These are phyloP conservation scores for Aspergillaceae sp. DNA, from an alignment of 2,329 filamentous ascomycete genomes.

Conservation along the genomic window DNA sequence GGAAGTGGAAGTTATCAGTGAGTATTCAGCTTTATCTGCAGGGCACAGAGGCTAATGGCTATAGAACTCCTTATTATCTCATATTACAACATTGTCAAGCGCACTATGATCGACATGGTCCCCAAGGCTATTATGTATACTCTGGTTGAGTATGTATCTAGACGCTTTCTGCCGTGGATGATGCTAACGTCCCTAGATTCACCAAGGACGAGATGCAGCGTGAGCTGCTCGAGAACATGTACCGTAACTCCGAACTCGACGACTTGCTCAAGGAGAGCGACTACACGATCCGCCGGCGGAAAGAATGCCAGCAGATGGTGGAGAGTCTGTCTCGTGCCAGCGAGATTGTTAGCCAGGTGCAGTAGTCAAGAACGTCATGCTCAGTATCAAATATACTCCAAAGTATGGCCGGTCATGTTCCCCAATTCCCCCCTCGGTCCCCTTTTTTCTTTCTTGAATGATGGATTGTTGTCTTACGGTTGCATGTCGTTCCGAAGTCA, in stretches of 20 bases:
- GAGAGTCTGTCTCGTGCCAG: slow-evolving; percentile 81
- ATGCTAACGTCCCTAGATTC: slow-evolving; percentile 47
- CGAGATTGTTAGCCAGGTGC: slow-evolving; percentile 84
- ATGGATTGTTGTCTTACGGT: neutral
- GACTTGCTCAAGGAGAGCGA: slow-evolving; percentile 96
- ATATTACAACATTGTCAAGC: slow-evolving; percentile 96
- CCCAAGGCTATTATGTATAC: slow-evolving; percentile 98
- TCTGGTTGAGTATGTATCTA: slow-evolving; percentile 71
- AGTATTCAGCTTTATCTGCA: slow-evolving; percentile 29
- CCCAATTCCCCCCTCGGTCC: neutral
- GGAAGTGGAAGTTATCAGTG: slow-evolving; percentile 97
- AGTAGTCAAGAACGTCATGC: slow-evolving; percentile 30
- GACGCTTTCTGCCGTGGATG: too few relatives aligned
- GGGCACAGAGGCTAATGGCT: slow-evolving; percentile 8
- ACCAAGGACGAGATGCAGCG: slow-evolving; percentile 98
- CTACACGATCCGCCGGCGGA: slow-evolving; percentile 86
- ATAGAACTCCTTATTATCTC: slow-evolving; percentile 87
- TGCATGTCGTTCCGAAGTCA: neutral
- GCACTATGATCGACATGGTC: slow-evolving; percentile 99
- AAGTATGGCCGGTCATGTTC: too few relatives aligned
- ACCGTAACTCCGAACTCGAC: slow-evolving; percentile 80
- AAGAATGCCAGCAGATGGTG: slow-evolving; percentile 99
- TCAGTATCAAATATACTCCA: too few relatives aligned
- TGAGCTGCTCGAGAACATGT: slow-evolving; percentile 95
- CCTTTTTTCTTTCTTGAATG: neutral